Conservation (phyloP, 495 filamentous ascomycete genomes). For the Xylaria curta region DNA sequence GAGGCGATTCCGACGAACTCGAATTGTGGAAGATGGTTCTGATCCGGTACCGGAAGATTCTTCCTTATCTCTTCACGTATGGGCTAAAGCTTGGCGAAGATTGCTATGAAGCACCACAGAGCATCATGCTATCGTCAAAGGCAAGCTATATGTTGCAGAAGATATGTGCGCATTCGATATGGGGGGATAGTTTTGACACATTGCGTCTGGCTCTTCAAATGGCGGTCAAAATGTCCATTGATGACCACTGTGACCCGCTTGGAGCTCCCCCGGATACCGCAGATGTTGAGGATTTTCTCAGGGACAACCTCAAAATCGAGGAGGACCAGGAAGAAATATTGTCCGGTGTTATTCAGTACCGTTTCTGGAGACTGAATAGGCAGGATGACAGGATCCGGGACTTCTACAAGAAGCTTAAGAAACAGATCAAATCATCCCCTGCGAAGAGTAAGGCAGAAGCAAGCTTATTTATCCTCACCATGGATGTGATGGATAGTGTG, state of each 20-base stretch:
- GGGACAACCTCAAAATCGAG: not conserved
- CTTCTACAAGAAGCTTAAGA: not conserved
- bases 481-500: not conserved
- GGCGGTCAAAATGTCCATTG: not conserved
- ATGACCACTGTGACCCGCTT: not conserved
- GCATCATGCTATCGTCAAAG: constrained; percentile 3
- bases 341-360: not conserved
- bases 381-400: not conserved
- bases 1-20: not conserved
- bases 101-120: not conserved
- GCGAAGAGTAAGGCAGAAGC: not conserved
- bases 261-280: not conserved
- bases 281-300: not conserved
- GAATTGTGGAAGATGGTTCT: constrained; percentile 1
- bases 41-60: not conserved
- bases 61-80: constrained; percentile 7
- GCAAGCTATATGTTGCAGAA: constrained; percentile 1
- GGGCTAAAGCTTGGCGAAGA: constrained; percentile 1
- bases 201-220: not conserved
- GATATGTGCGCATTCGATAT: not conserved
- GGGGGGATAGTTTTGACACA: not conserved
- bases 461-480: not conserved
- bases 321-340: not conserved
- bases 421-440: not conserved
- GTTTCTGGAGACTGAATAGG: not conserved